Conservation (phyloP, 2,329 filamentous ascomycete species). For the Penicillium sp. region DNA sequence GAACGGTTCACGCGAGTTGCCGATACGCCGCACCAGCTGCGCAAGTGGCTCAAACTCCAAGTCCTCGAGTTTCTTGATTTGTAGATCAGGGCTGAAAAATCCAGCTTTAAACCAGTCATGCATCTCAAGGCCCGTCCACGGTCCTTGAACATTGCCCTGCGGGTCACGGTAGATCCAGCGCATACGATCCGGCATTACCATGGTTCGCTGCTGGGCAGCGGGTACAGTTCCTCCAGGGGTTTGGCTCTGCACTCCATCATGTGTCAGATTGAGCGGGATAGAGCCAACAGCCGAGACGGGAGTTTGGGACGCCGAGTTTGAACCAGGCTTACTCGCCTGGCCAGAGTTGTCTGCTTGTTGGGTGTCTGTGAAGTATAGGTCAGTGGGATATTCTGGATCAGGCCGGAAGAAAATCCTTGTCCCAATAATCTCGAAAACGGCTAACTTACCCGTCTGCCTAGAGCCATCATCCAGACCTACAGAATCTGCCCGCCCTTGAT, state of each 20-base stretch:
- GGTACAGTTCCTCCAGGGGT: constrained; percentile 59
- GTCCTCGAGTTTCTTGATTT: constrained; percentile 94
- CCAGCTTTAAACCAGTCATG: constrained; percentile 99
- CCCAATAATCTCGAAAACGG: too few relatives aligned
- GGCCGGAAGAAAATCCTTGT: not conserved
- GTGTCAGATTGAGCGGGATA: constrained; percentile 29
- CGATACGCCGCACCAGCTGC: constrained; percentile 90
- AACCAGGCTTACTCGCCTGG: constrained; percentile 30
- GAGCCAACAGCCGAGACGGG: constrained; percentile 38
- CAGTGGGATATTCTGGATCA: not conserved
- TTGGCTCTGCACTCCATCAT: constrained; percentile 35
- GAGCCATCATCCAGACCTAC: constrained; percentile 57
- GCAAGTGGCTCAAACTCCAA: constrained; percentile 90
- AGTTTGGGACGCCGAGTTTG: constrained; percentile 36
- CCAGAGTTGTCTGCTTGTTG: constrained; percentile 31
- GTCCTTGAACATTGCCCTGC: constrained; percentile 85
- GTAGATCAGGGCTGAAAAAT: constrained; percentile 91
- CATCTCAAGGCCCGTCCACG: constrained; percentile 96
- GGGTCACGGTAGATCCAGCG: constrained; percentile 97
- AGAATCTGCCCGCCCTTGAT: constrained; percentile 59
- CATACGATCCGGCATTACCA: constrained; percentile 99
- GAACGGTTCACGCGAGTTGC: constrained; percentile 96
- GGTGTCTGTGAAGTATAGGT: constrained; percentile 15
- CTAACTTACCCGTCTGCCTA: constrained; percentile 49
- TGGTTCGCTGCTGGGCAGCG: constrained; percentile 70